Conservation (phyloP, 768 basidiomycete species). For the Butyriboletus loyo region DNA sequence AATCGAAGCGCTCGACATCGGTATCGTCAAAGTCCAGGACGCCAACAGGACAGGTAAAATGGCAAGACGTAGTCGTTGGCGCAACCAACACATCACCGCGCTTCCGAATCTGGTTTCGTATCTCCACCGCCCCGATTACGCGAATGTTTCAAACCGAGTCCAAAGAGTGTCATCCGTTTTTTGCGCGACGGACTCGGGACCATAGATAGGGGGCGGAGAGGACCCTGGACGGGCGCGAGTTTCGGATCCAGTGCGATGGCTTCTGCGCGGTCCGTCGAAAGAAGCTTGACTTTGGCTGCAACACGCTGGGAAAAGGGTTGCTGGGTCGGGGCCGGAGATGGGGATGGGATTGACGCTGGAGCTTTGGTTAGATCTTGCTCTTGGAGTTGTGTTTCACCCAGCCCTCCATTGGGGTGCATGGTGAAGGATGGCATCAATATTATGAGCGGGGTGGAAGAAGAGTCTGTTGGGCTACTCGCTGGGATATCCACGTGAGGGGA, state of each 20-base stretch:
- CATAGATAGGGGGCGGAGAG: slow-evolving; percentile 31
- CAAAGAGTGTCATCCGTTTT: slow-evolving; percentile 20
- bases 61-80: neutral
- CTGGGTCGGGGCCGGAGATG: neutral
- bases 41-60: neutral
- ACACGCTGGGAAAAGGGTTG: slow-evolving; percentile 10
- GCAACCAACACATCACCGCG: neutral
- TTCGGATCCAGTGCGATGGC: slow-evolving; percentile 31
- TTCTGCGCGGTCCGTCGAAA: slow-evolving; percentile 25
- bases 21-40: neutral
- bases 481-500: slow-evolving; percentile 2
- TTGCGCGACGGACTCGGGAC: slow-evolving; percentile 12
- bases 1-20: neutral
- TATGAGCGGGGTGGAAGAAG: slow-evolving; percentile 16
- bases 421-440: slow-evolving; percentile 14
- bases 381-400: neutral
- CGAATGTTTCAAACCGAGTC: slow-evolving; percentile 13
- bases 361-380: neutral
- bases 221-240: slow-evolving; percentile 31
- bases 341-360: neutral
- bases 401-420: slow-evolving; percentile 1
- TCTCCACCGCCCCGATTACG: neutral
- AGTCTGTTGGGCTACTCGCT: slow-evolving; percentile 5
- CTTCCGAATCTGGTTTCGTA: neutral
- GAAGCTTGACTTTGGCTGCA: slow-evolving; percentile 14